Base-by-base conservation (phyloP, 2,329 filamentous ascomycete genomes). In the Blastomyces gilchristii region DNA sequence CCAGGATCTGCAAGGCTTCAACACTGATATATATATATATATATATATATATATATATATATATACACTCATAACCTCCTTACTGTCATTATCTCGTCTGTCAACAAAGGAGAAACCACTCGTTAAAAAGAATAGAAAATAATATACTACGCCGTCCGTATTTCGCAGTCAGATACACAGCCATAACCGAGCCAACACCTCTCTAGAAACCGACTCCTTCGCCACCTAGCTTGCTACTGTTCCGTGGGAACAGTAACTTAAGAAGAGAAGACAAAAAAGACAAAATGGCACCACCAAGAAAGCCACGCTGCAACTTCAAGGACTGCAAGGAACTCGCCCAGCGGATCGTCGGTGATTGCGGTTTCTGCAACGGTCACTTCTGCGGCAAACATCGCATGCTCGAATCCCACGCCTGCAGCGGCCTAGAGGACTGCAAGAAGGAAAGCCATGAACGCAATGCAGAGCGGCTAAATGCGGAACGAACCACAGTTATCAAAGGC, bases 381-480 rank as follows among this genome's bases (percentile, higher is more conserved):
- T 99, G 94, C 79, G 90, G 90, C 70, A 96, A 91, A 80, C 94
- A 99, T 79, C 85, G 94, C 63, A 84, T 97, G 79, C 79, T 97
- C 67, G 94, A 99, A 78, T 90, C 93, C 70, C 94, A 99, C 80
- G 90, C 90, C 79, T 99, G 94, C 80, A 86, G 85, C 67, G 91
- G 91, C 50, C 81, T 99, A 63, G 94, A 97, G 81, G 90, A 96
- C 79, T 97, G 93, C 83, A 96, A 97, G 83, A 94, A 96, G 81
- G 91, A 96, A 77, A 93, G 90, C 58, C 91, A 96, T 78, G 91
- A 95, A 76, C 87, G 91, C 68, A 99, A 99, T 76, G 90, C 91
- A 64, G 89, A 91, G 68, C 92, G 95, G 79, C 82, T 99, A 73
- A 90, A 97, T 77, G 85, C 87, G 63, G 93, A 99, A 82, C 84